Evolutionary conservation across 257 asterid genomes (phyloP), one percentile per base, ranked within the genome.

Genomic region (Capsicum pubescens): DNA sequence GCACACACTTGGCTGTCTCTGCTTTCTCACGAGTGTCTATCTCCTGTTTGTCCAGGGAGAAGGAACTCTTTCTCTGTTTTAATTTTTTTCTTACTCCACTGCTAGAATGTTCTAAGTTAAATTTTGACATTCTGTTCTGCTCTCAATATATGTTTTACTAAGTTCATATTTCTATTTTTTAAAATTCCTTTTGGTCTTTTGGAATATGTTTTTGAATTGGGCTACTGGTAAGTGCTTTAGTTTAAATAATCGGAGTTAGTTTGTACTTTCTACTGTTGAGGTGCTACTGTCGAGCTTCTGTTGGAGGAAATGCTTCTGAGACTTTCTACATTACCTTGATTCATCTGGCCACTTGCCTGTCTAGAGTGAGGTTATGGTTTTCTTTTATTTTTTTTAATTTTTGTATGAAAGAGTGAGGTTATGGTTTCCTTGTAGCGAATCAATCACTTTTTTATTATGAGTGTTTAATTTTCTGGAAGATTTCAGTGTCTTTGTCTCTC

Each of bases 231-330:
- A 76, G 63, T 76, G 46, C 46, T 54, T 76, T 16, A 26, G 48
- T 76, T 74, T 76, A 26, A 52, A 76, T 54, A 52, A 48, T 26
- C 19, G 13, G 44, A 19, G 3, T 74, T 54, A 21, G 3, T 52
- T 76, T 54, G 5, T 76, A 54, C 81, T 52, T 76, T 76, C n/a
- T 76, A 26, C n/a, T 60, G 26, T 76, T 36, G 63, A 48, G 57
- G 15, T 52, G 64, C 81, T 76, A 76, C 48, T 76, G 52, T 76
- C 6, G 15, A 52, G 63, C 44, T 74, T 74, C 69, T 61, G 39
- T 61, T 61, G 69, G 69, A 61, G 69, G 39, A 21, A 61, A 61
- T 61, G 69, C 39, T 61, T 61, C 60, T 12, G 60, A 12, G 8
- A 50, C 60, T 74, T 21, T 54, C 42, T 35, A 52, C 61, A 46